Evolutionary conservation across 1,284 basidiomycete genomes (phyloP).

Genomic region (Amylostereum areolatum): DNA sequence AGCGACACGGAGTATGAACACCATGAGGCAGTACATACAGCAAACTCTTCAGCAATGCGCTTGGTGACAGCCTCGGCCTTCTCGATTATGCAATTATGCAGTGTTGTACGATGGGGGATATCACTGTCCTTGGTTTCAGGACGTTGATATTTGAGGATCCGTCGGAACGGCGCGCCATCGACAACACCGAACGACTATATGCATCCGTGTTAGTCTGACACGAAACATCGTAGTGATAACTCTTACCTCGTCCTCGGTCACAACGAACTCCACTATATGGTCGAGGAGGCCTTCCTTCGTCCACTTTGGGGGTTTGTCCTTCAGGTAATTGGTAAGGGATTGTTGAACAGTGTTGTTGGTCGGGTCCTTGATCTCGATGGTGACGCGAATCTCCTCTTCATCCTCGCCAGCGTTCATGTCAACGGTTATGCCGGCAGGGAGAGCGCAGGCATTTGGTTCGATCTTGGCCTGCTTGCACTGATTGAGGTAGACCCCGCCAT

Average conservation of each 20-base stretch:
- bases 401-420: neutral
- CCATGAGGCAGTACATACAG: neutral
- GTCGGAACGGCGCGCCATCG: neutral
- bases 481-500: neutral
- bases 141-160: constrained; percentile 1
- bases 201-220: neutral
- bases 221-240: neutral
- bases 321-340: neutral
- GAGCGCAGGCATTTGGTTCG: too few species aligned
- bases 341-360: too few species aligned
- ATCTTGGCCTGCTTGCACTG: neutral
- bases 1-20: too few species aligned
- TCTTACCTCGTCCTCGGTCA: constrained; percentile 6
- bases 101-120: constrained; percentile 9
- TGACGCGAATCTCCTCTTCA: neutral
- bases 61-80: constrained; percentile 1
- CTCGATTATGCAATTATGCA: constrained; percentile 3
- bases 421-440: neutral
- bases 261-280: constrained; percentile 6
- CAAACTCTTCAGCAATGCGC: neutral
- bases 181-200: neutral
- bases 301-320: neutral
- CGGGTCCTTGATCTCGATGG: too few species aligned
- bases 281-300: neutral
- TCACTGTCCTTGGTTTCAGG: constrained; percentile 5